Base-by-base conservation (phyloP, 129 eudicot genomes). In the Heracleum sosnowskyi region DNA sequence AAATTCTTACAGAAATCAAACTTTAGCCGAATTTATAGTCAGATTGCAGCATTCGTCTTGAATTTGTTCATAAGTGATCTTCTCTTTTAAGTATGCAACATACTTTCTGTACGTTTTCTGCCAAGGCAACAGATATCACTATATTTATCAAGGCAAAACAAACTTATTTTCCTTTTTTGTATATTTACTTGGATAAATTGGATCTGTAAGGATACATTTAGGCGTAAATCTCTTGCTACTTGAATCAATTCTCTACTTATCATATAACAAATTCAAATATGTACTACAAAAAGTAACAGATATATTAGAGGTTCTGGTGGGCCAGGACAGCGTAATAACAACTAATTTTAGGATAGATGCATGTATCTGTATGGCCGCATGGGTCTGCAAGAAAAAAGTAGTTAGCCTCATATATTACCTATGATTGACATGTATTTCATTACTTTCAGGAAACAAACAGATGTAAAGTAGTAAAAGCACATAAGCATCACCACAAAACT, bases 401-500 rank as follows among this genome's bases (percentile, higher is more conserved):
- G 29, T 40, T 40, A 28, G 17, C 45, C 5, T 41, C 80, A 62
- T 64, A 42, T 22, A 9, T 36, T 26, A 22, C 80, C 66, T 28
- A 63, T 41, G 73, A 42, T 60, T 35, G 79, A 7, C 79, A 35
- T 31, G 28, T 40, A 70, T 26, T 77, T 77, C 44, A 16, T 20
- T 40, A 31, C 40, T 40, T 46, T 16, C 47, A 63, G 31, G 41
- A 63, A 73, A 31, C 10, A 69, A 36, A 33, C 74, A 69, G 42
- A 36, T 69, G 40, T 69, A 34, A 73, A 73, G 60, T 73, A 42
- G 42, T 28, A 36, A 73, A n/a, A 63, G 57, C 53, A 26, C 62
- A 42, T 28, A 44, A 28, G n/a, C 73, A 40, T 63, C 74, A 77
- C 24, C 51, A 39, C n/a, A n/a, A 77, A 45, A 64, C 80, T 63